phyloP scores from a whole-genome alignment of 2,329 filamentous ascomycete genomes.

The Neophaeococcomyces mojaviensis region DNA sequence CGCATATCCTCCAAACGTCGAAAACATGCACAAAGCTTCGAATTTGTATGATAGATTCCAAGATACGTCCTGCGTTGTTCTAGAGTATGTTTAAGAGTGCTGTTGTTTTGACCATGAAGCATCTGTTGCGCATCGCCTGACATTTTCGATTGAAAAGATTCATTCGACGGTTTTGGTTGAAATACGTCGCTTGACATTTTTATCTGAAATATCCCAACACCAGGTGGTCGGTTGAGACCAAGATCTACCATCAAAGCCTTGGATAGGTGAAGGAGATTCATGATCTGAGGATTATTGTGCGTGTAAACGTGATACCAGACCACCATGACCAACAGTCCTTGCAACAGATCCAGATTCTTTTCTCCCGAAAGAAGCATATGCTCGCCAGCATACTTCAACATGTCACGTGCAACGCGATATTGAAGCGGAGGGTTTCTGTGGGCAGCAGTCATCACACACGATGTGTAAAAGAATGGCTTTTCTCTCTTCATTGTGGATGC shows the following conservation, averaged over 20 bases:
- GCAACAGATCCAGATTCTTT: slow-evolving; percentile 30
- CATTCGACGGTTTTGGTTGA: too few relatives aligned
- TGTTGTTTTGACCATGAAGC: background rate
- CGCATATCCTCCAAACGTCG: slow-evolving; percentile 41
- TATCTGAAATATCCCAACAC: slow-evolving; percentile 1
- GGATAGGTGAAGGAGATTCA: slow-evolving; percentile 31
- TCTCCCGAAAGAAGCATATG: slow-evolving; percentile 28
- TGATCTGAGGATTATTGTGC: slow-evolving; percentile 26
- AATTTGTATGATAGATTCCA: slow-evolving; percentile 20
- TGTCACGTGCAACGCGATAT: slow-evolving; percentile 23
- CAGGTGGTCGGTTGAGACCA: slow-evolving; percentile 22
- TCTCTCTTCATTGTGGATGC: slow-evolving; percentile 18
- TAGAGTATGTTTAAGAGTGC: slow-evolving; percentile 27
- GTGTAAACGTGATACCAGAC: slow-evolving; percentile 29
- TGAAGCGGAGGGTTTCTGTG: slow-evolving; percentile 24
- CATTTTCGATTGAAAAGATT: too few relatives aligned
- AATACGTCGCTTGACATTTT: background rate
- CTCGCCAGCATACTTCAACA: slow-evolving; percentile 26
- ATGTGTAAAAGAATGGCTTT: slow-evolving; percentile 31
- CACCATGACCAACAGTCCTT: background rate
- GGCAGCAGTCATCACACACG: slow-evolving; percentile 27
- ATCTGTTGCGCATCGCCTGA: background rate
- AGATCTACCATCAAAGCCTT: slow-evolving; percentile 31
- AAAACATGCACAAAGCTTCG: slow-evolving; percentile 21
- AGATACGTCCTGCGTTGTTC: slow-evolving; percentile 46